Conservation (phyloP, 805 yeast genomes). For the Lipomyces yamanashiensis region DNA sequence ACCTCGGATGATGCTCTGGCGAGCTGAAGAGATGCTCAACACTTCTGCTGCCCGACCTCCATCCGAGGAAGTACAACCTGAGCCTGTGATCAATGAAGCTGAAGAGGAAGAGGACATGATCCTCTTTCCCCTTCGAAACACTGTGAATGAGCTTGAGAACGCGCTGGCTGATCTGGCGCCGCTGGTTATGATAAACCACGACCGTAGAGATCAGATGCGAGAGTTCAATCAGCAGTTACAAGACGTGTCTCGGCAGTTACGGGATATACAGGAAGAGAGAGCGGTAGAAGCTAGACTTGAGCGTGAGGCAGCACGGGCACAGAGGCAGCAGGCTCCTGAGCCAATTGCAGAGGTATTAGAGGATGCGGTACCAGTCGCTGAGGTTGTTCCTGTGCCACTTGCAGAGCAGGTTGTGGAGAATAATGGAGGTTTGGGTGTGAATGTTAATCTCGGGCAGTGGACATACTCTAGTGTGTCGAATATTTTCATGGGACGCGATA, state of each 20-base stretch:
- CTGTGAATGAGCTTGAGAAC: no score
- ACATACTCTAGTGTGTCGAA: not conserved
- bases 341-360: no score
- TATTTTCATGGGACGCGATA: constrained; percentile 9
- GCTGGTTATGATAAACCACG: no score
- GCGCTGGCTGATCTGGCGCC: no score
- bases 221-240: no score
- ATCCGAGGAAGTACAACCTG: not conserved
- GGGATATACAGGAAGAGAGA: no score
- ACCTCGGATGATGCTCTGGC: constrained; percentile 7
- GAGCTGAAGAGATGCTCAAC: not conserved
- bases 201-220: no score
- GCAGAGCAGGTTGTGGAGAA: not conserved
- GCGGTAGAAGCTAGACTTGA: no score
- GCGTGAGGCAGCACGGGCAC: no score
- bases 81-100: not conserved
- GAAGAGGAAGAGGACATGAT: not conserved
- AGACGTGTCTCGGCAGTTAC: no score
- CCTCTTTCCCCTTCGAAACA: no score
- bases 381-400: not conserved
- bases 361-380: not conserved
- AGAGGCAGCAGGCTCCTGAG: no score
- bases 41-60: not conserved
- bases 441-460: constrained; percentile 9
- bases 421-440: constrained; percentile 3